Percentiles rank a stretch among this genome's conserved stretches.
Conservation (phyloP, 169 alveolate genomes). For the Eimeria brunetti region DNA sequence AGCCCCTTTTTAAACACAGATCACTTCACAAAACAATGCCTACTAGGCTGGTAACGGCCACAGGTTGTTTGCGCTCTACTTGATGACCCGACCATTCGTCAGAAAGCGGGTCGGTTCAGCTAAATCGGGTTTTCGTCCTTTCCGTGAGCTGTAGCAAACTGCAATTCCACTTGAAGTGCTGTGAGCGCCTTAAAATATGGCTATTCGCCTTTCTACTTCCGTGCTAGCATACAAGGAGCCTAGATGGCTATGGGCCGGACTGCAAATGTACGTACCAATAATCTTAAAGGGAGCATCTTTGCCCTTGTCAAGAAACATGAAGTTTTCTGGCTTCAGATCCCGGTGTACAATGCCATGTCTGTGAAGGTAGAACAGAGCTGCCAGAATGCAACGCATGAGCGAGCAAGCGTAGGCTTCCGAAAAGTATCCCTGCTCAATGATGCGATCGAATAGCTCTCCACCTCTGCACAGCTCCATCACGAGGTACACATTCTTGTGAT, state of each 20-base stretch:
- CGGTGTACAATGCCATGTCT: constrained; percentile 91
- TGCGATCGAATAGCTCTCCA: constrained; percentile 95
- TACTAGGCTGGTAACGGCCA: neutral
- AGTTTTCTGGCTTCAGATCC: constrained; percentile 95
- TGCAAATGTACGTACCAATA: constrained; percentile 51
- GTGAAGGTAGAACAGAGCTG: constrained; percentile 96
- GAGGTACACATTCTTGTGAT: constrained; percentile 87
- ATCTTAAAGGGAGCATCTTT: constrained; percentile 88
- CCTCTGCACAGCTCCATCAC: constrained; percentile 94
- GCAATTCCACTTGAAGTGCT: neutral
- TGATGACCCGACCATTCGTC: neutral
- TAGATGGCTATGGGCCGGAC: neutral
- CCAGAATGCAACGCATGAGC: constrained; percentile 94
- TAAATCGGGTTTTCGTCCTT: neutral
- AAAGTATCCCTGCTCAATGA: constrained; percentile 90
- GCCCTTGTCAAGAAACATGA: constrained; percentile 87
- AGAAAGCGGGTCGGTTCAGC: neutral
- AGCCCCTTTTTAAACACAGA: neutral
- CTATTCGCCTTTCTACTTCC: neutral
- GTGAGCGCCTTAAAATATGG: neutral
- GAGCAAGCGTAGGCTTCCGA: constrained; percentile 94
- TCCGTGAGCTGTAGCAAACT: neutral
- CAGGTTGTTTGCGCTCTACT: neutral
- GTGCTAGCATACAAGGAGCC: neutral
- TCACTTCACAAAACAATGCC: neutral